Percentiles rank a stretch among this genome's conserved stretches.
phyloP scores from a whole-genome alignment of 2,329 filamentous ascomycete species.

The Trichoderma gracile region DNA sequence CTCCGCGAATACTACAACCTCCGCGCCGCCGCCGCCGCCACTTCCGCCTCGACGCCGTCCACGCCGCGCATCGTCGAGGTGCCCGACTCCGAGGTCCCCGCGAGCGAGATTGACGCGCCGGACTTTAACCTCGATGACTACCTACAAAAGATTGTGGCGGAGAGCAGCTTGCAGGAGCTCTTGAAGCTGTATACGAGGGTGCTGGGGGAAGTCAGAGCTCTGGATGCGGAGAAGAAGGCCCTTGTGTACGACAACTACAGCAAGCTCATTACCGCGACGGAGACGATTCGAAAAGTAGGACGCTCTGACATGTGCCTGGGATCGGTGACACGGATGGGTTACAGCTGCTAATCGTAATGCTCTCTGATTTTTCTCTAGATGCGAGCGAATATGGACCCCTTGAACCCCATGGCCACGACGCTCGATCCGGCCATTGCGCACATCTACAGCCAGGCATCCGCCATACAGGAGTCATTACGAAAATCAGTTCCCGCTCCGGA shows the following conservation, averaged over 20 bases:
- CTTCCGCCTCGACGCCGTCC: conserved; percentile 40
- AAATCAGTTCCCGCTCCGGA: conserved; percentile 50
- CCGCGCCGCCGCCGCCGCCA: conserved; percentile 39
- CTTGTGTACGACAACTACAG: conserved; percentile 98
- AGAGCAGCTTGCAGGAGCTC: conserved; percentile 66
- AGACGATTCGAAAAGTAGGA: conserved; percentile 78
- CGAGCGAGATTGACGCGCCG: conserved; percentile 71
- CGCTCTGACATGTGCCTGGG: background rate
- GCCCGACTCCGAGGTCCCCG: conserved; percentile 57
- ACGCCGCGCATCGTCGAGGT: conserved; percentile 48
- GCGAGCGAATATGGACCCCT: conserved; percentile 76
- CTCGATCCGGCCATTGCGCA: conserved; percentile 72
- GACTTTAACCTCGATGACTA: conserved; percentile 74
- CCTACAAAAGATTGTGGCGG: conserved; percentile 61
- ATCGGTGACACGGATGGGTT: background rate
- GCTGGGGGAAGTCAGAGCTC: conserved; percentile 77
- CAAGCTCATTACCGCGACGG: conserved; percentile 93
- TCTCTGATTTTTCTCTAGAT: conserved; percentile 50
- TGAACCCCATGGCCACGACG: conserved; percentile 72
- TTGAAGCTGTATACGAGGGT: conserved; percentile 70
- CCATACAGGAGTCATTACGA: conserved; percentile 56
- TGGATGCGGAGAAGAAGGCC: conserved; percentile 95
- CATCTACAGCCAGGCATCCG: conserved; percentile 64
- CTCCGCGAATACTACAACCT: conserved; percentile 95
- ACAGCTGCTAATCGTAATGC: background rate